Evolutionary conservation across 148 eudicot genomes (phyloP), one percentile per base, ranked within the genome.

Genomic region (Suaeda aralocaspica): DNA sequence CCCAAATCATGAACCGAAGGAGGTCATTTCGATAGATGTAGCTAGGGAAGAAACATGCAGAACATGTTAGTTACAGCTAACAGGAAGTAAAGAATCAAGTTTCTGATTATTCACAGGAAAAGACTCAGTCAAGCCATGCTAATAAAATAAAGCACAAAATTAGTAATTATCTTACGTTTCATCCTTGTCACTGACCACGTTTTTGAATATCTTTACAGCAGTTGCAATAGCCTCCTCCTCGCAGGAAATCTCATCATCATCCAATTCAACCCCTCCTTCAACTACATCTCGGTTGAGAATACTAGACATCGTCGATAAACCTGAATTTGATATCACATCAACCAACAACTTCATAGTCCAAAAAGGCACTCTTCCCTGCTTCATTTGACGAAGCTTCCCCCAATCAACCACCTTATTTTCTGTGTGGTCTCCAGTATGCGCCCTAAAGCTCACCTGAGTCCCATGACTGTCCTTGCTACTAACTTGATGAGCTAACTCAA

Each of bases 201-300:
- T 92, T 26, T 68, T 15, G 69, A 88, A 92, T 56, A 88, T 89
- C 50, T 72, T 78, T 73, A 82, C 78, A 42, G 91, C 93, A 75
- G 91, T 88, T 41, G 84, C 90, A 50, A 84, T 88, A 41, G 98
- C 98, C 74, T 87, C 91, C 87, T 84, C 88, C 78, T 88, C 93
- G 26, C 80, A 86, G 0, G 88, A 83, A 13, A 92, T 90, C 66
- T 86, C 82, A 76, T 85, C 87, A 76, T 86, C 91, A 66, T 84
- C 76, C 66, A 85, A 81, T 25, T 81, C 87, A 51, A 78, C 84
- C 2, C 76, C 87, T 26, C 87, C 88, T 64, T 83, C 88, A 72
- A 76, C 82, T 42, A 79, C 75, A 51, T 81, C 79, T 64, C 86
- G 84, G 46, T 81, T 86, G 15, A 92, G 77, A 6, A 78, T 64